Conservation (phyloP, 2,329 filamentous ascomycete species). For the Elsinoe necatrix region DNA sequence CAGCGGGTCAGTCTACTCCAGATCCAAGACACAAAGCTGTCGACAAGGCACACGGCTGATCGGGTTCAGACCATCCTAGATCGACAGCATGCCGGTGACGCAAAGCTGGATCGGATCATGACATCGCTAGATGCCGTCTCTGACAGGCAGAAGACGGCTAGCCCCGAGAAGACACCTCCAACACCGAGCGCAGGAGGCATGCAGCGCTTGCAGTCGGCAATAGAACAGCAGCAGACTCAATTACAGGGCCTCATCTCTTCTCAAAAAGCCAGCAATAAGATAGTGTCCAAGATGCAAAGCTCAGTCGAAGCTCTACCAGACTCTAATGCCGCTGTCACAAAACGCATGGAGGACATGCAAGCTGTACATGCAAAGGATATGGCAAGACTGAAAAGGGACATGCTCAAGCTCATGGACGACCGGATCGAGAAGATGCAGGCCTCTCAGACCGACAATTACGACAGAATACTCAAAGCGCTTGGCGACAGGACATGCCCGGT, state of each 20-base stretch:
- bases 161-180: background rate
- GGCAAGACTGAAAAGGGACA: slow-evolving; percentile 1
- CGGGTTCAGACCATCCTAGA: slow-evolving; percentile 19
- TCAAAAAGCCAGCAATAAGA: slow-evolving; percentile 15
- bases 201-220: slow-evolving; percentile 16
- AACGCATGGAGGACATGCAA: slow-evolving; percentile 15
- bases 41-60: slow-evolving; percentile 11
- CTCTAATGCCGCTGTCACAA: background rate
- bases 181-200: slow-evolving; percentile 17
- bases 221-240: slow-evolving; percentile 18
- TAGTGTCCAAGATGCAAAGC: slow-evolving; percentile 8
- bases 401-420: slow-evolving; percentile 11
- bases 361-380: slow-evolving; percentile 13
- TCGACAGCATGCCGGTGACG: slow-evolving; percentile 17
- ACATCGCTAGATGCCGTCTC: background rate
- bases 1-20: slow-evolving; percentile 16
- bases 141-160: background rate
- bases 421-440: slow-evolving; percentile 6
- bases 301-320: background rate
- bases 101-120: slow-evolving; percentile 12
- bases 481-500: slow-evolving; percentile 1
- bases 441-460: background rate
- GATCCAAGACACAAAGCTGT: slow-evolving; percentile 14
- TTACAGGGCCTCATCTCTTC: slow-evolving; percentile 6
- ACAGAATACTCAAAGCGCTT: slow-evolving; percentile 11